phyloP scores from a whole-genome alignment of 2,329 filamentous ascomycete species.

The Talaromyces sp. region DNA sequence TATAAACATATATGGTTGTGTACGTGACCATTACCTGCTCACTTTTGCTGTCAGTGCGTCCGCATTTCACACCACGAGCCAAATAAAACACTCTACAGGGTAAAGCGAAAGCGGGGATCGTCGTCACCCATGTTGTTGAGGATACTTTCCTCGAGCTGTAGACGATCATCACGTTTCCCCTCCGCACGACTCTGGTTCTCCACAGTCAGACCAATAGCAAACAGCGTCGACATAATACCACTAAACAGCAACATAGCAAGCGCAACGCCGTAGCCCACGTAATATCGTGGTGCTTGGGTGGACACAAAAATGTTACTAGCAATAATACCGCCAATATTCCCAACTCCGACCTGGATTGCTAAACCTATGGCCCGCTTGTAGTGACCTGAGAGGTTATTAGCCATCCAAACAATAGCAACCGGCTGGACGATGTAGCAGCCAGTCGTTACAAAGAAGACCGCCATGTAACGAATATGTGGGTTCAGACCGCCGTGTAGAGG shows the following conservation, averaged over 20 bases:
- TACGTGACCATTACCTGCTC: neutral
- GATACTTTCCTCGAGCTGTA: slow-evolving; percentile 18
- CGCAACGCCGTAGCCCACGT: slow-evolving; percentile 34
- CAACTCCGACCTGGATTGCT: slow-evolving; percentile 36
- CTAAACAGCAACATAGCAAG: slow-evolving; percentile 32
- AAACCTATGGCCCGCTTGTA: slow-evolving; percentile 43
- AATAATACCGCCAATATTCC: slow-evolving; percentile 44
- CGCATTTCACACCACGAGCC: neutral
- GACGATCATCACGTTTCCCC: slow-evolving; percentile 26
- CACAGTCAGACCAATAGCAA: slow-evolving; percentile 25
- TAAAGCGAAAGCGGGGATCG: slow-evolving; percentile 34
- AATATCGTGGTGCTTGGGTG: slow-evolving; percentile 34
- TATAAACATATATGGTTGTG: neutral
- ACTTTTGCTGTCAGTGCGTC: neutral
- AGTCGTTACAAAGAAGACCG: slow-evolving; percentile 24
- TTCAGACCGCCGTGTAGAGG: slow-evolving; percentile 17
- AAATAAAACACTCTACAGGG: slow-evolving; percentile 19
- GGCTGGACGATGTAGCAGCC: slow-evolving; percentile 35
- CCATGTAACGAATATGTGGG: slow-evolving; percentile 27
- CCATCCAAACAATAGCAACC: slow-evolving; percentile 25
- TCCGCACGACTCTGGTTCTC: slow-evolving; percentile 31
- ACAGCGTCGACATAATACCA: slow-evolving; percentile 25
- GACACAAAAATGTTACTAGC: neutral
- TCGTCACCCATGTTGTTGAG: slow-evolving; percentile 33
- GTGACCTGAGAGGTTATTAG: slow-evolving; percentile 5